Percentiles rank a stretch among this genome's conserved stretches.
These are phyloP conservation scores for Stromatinia cepivora DNA, from an alignment of 2,329 filamentous ascomycete species.

Conservation along the genomic window DNA sequence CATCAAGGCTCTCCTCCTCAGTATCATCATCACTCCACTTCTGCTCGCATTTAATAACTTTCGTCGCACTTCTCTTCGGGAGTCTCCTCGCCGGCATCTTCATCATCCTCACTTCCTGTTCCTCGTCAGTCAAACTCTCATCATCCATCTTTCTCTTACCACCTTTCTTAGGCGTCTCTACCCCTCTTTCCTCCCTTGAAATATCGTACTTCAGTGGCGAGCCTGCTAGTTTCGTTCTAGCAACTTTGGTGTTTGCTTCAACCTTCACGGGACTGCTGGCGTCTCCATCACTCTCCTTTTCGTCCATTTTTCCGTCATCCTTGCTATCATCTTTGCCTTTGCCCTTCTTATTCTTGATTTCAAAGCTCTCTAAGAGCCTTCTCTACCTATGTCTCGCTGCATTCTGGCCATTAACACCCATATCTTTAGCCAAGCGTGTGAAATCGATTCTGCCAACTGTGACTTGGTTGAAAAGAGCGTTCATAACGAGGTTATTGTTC, in stretches of 20 bases:
- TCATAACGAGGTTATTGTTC: neutral
- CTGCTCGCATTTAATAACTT: neutral
- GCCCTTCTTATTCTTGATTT: neutral
- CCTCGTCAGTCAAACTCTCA: neutral
- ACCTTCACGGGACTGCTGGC: neutral
- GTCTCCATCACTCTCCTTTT: neutral
- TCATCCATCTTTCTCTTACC: constrained; percentile 13
- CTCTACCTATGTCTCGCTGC: neutral
- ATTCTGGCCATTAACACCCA: neutral
- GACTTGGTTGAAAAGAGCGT: neutral
- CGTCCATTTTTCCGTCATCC: neutral
- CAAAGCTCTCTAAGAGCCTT: neutral
- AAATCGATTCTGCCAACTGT: neutral
- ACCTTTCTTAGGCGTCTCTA: neutral
- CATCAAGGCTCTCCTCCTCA: neutral
- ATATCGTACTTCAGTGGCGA: neutral
- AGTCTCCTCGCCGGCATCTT: constrained; percentile 4
- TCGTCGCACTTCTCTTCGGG: neutral
- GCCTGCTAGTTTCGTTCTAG: neutral
- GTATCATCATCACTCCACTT: neutral
- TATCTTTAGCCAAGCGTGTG: neutral
- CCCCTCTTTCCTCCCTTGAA: neutral
- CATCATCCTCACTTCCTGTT: neutral
- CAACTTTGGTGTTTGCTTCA: neutral
- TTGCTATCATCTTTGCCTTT: neutral